Conservation (phyloP, 192 early-diverging fungal species). For the Geranomyces variabilis region DNA sequence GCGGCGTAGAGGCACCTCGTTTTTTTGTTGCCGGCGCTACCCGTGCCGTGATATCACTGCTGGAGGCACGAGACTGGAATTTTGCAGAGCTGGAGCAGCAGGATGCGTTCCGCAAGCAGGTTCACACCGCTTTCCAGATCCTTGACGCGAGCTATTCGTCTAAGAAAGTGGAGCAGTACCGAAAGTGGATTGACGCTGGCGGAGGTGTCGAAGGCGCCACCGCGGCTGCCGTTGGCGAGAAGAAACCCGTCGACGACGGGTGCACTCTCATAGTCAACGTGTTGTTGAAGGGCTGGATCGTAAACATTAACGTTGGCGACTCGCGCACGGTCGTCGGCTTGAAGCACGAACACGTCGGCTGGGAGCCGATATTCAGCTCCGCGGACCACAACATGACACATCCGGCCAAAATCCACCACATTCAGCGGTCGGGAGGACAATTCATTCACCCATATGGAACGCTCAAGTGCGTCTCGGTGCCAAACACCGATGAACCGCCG, state of each 20-base stretch:
- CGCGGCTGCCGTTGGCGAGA: not conserved
- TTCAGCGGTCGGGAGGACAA: slow-evolving; percentile 52
- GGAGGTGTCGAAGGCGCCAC: not conserved
- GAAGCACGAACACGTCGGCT: slow-evolving; percentile 18
- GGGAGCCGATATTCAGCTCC: slow-evolving; percentile 50
- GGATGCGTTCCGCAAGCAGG: slow-evolving; percentile 30
- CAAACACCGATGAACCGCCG: slow-evolving; percentile 19
- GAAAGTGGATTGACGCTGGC: slow-evolving; percentile 48
- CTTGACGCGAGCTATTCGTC: slow-evolving; percentile 56
- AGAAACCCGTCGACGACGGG: slow-evolving; percentile 55
- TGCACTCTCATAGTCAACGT: slow-evolving; percentile 62
- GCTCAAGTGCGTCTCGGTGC: slow-evolving; percentile 37
- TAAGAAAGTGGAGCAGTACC: slow-evolving; percentile 55
- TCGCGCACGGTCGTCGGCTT: slow-evolving; percentile 45
- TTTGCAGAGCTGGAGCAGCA: slow-evolving; percentile 42
- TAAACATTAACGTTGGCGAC: slow-evolving; percentile 67
- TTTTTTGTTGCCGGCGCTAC: slow-evolving; percentile 53
- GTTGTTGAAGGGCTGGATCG: slow-evolving; percentile 47
- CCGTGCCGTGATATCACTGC: slow-evolving; percentile 29
- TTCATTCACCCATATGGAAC: slow-evolving; percentile 57
- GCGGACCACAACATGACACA: slow-evolving; percentile 65
- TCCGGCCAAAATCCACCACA: slow-evolving; percentile 57
- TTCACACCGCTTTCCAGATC: slow-evolving; percentile 43
- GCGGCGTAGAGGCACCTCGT: slow-evolving; percentile 51
- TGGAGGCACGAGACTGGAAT: slow-evolving; percentile 47